Conservation (phyloP, 371 early-diverging fungal species). For the Mucor lusitanicus region DNA sequence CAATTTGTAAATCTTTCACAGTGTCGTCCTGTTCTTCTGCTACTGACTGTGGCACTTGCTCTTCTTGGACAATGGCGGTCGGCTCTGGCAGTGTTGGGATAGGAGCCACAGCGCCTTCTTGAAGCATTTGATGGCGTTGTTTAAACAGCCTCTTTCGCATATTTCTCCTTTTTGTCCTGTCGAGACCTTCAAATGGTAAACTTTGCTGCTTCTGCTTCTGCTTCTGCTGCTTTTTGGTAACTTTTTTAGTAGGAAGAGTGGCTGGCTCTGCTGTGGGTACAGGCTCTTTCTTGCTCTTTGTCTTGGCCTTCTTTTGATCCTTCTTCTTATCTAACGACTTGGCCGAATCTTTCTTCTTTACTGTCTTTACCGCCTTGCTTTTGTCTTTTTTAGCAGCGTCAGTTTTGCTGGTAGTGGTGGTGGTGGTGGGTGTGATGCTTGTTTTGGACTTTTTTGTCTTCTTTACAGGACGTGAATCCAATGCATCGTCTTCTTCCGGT, state of each 20-base stretch:
- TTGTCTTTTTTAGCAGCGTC: too few relatives aligned
- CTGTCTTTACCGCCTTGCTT: too few relatives aligned
- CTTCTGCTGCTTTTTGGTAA: not conserved
- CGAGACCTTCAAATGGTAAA: conserved; percentile 11
- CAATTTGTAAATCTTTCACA: not conserved
- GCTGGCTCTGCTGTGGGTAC: not conserved
- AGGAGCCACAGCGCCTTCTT: not conserved
- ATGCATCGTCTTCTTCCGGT: not conserved
- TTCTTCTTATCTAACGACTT: not conserved
- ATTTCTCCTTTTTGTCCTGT: conserved; percentile 5
- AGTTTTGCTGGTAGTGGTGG: too few relatives aligned
- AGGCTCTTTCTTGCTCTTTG: not conserved
- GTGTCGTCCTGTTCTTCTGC: not conserved
- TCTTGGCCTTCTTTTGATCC: not conserved
- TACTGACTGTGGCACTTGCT: not conserved
- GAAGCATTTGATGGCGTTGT: not conserved
- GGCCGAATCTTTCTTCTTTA: not conserved
- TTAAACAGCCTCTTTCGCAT: conserved; percentile 5
- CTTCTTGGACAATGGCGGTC: too few relatives aligned
- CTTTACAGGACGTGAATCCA: not conserved
- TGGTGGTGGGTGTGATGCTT: not conserved
- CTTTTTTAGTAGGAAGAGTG: not conserved
- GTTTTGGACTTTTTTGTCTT: not conserved
- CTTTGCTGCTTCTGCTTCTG: too few relatives aligned
- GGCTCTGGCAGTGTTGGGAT: too few relatives aligned